phyloP scores from a whole-genome alignment of 2,329 filamentous ascomycete genomes.

The Neurospora sp. region DNA sequence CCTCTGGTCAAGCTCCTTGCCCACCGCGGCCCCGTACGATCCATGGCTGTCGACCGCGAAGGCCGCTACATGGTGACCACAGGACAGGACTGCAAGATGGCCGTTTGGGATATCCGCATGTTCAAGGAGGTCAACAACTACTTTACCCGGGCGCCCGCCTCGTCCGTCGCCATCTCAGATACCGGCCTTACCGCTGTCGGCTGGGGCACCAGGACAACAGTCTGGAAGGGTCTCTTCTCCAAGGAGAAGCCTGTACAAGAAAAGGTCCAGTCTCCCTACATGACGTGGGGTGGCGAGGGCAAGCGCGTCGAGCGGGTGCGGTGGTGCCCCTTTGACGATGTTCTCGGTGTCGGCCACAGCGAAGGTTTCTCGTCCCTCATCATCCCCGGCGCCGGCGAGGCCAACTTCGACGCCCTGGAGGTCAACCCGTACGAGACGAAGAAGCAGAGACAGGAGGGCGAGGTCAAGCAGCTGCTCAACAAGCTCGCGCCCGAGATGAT shows the following conservation, averaged over 20 bases:
- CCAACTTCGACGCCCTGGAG: conserved; percentile 92
- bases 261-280: conserved; percentile 80
- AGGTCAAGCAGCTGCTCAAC: conserved; percentile 83
- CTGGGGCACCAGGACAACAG: conserved; percentile 78
- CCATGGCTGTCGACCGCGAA: conserved; percentile 75
- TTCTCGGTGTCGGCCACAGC: conserved; percentile 77
- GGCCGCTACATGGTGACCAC: conserved; percentile 93
- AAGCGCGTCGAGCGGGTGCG: conserved; percentile 67
- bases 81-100: conserved; percentile 82
- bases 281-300: conserved; percentile 85
- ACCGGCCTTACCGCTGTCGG: conserved; percentile 78
- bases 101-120: conserved; percentile 92
- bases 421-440: conserved; percentile 89
- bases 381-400: conserved; percentile 88
- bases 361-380: conserved; percentile 83
- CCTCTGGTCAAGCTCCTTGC: conserved; percentile 86
- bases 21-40: conserved; percentile 79
- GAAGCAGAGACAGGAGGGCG: conserved; percentile 85
- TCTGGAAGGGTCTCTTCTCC: conserved; percentile 86
- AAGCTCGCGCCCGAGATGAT: conserved; percentile 98
- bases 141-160: conserved; percentile 70
- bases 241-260: conserved; percentile 60
- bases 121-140: conserved; percentile 90
- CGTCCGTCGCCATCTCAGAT: conserved; percentile 81
- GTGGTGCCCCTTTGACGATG: conserved; percentile 94